Evolutionary conservation across 257 asterid genomes (phyloP).

Genomic region (Ehretia macrophylla): DNA sequence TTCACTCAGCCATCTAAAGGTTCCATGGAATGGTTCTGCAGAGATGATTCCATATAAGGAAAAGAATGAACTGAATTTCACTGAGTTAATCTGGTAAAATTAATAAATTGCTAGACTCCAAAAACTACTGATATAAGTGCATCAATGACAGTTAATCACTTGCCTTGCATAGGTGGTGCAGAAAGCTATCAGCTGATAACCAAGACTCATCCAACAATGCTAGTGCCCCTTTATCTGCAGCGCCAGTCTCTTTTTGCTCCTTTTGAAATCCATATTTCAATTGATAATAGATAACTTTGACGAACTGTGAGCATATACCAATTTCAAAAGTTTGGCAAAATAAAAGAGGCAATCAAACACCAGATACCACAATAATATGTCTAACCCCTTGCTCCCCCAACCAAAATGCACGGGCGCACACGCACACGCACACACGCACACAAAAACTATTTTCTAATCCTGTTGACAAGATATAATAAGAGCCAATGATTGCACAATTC

Average conservation of each 20-base stretch:
- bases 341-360: not conserved
- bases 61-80: too few species aligned
- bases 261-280: constrained; percentile 68
- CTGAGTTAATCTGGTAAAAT: too few species aligned
- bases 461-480: too few species aligned
- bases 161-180: constrained; percentile 88
- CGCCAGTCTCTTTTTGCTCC: constrained; percentile 38
- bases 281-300: constrained; percentile 69
- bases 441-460: too few species aligned
- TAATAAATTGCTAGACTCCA: too few species aligned
- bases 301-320: constrained; percentile 48
- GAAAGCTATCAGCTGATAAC: constrained; percentile 82
- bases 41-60: too few species aligned
- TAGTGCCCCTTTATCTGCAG: constrained; percentile 39
- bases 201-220: constrained; percentile 78
- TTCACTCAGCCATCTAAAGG: not conserved
- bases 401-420: too few species aligned
- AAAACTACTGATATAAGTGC: not conserved
- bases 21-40: not conserved
- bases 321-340: constrained; percentile 16
- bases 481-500: too few species aligned
- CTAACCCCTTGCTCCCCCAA: too few species aligned
- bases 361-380: not conserved
- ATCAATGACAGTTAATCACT: not conserved
- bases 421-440: too few species aligned